A percentile compares a stretch with the other conserved stretches of the same genome.
phyloP scores from a whole-genome alignment of 176 grass and related monocot genomes.

The Musa schizocarpa region DNA sequence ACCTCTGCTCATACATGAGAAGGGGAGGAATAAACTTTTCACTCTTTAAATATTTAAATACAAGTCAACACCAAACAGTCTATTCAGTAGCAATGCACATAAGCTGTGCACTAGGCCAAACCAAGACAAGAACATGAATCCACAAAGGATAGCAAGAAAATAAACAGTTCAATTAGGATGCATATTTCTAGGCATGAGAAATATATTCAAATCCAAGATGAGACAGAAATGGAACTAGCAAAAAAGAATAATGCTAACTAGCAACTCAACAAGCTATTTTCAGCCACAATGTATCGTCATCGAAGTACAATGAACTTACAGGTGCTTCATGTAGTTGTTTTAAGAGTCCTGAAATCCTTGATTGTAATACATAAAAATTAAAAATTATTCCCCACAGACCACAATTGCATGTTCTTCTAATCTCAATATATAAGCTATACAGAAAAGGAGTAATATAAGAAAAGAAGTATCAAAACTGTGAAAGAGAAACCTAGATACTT shows the following conservation, averaged over 20 bases:
- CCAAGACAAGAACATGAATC: not conserved
- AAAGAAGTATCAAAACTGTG: no score
- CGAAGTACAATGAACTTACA: not conserved
- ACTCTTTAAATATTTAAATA: not conserved
- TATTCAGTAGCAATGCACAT: slow-evolving; percentile 1
- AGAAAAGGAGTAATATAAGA: no score
- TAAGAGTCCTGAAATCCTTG: not conserved
- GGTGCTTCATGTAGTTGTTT: not conserved
- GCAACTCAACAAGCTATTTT: slow-evolving; percentile 1
- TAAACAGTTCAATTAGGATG: not conserved
- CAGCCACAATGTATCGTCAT: not conserved
- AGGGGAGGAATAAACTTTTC: not conserved
- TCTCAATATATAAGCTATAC: no score
- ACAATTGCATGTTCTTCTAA: no score
- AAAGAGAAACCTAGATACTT: no score
- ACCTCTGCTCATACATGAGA: slow-evolving; percentile 6
- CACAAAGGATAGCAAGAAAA: not conserved
- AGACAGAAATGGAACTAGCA: not conserved
- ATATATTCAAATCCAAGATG: not conserved
- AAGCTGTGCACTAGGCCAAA: not conserved
- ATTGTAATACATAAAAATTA: not conserved
- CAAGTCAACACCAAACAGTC: not conserved
- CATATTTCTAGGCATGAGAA: not conserved
- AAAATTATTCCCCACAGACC: not conserved
- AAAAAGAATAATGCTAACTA: not conserved